phyloP scores from a whole-genome alignment of 2,329 filamentous ascomycete species.

The Clarireedia homoeocarpa region DNA sequence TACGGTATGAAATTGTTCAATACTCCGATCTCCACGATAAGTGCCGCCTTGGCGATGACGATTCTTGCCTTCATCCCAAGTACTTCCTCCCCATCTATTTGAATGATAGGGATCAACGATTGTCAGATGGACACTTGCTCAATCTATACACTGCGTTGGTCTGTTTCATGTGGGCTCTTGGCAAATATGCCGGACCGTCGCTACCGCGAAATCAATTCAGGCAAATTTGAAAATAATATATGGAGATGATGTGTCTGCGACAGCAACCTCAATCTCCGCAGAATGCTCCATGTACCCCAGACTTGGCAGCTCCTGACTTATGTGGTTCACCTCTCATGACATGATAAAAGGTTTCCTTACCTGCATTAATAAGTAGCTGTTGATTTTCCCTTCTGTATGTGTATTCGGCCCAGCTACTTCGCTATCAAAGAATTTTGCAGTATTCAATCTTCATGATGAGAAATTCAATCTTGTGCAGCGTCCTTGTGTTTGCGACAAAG shows the following conservation, averaged over 20 bases:
- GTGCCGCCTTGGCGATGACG: too few relatives aligned
- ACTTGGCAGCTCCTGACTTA: not conserved
- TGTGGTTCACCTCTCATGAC: not conserved
- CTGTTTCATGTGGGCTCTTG: not conserved
- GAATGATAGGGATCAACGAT: too few relatives aligned
- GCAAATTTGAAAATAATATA: conserved; percentile 1
- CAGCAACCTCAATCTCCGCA: not conserved
- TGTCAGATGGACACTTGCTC: not conserved
- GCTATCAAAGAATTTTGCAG: not conserved
- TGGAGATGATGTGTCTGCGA: not conserved
- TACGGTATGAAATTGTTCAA: too few relatives aligned
- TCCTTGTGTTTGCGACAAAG: not conserved
- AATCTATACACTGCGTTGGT: not conserved
- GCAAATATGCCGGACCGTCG: not conserved
- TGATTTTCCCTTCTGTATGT: not conserved
- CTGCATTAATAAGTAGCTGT: not conserved
- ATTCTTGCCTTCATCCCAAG: too few relatives aligned
- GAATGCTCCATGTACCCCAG: not conserved
- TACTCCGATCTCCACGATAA: too few relatives aligned
- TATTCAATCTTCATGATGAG: not conserved
- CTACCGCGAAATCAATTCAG: conserved; percentile 3
- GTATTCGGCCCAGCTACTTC: too few relatives aligned
- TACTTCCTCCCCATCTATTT: too few relatives aligned
- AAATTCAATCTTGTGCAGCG: not conserved
- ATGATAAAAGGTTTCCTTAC: not conserved